Conservation (phyloP, 352 stramenopile genomes). For the Aphanomyces stellatus region DNA sequence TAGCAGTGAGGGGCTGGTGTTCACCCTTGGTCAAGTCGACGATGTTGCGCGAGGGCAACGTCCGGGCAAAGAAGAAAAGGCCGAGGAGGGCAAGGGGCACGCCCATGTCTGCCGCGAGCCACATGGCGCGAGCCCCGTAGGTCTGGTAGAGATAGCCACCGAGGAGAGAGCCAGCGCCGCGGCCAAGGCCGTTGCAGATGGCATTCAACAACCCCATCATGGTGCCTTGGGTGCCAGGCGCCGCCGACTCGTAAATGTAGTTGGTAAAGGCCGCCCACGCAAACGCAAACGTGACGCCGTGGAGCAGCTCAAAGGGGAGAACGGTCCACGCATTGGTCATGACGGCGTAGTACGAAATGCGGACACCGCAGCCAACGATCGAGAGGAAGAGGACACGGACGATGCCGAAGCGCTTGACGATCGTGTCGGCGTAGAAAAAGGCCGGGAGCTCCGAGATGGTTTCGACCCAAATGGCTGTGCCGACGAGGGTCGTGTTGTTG, state of each 20-base stretch:
- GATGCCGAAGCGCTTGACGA: conserved; percentile 51
- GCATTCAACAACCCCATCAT: conserved; percentile 61
- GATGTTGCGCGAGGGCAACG: not conserved
- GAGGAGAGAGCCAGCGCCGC: conserved; percentile 47
- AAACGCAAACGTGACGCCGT: conserved; percentile 61
- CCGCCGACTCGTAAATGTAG: conserved; percentile 60
- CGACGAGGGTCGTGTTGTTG: conserved; percentile 51
- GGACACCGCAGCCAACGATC: conserved; percentile 42
- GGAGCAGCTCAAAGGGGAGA: conserved; percentile 53
- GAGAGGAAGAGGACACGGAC: conserved; percentile 41
- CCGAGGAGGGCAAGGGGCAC: conserved; percentile 21
- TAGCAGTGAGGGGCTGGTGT: too few species aligned
- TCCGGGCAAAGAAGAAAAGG: conserved; percentile 22
- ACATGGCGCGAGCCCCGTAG: conserved; percentile 49
- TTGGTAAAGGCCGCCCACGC: conserved; percentile 70
- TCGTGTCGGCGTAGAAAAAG: conserved; percentile 66
- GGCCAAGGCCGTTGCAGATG: conserved; percentile 57
- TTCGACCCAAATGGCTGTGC: conserved; percentile 55
- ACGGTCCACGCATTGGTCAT: conserved; percentile 53
- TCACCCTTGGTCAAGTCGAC: too few species aligned
- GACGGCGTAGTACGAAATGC: conserved; percentile 54
- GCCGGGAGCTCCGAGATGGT: conserved; percentile 62
- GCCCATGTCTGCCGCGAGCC: conserved; percentile 23
- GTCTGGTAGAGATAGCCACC: conserved; percentile 66
- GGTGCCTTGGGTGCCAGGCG: conserved; percentile 49